phyloP scores from a whole-genome alignment of 768 basidiomycete species.

The Boletus vermiculosoides region DNA sequence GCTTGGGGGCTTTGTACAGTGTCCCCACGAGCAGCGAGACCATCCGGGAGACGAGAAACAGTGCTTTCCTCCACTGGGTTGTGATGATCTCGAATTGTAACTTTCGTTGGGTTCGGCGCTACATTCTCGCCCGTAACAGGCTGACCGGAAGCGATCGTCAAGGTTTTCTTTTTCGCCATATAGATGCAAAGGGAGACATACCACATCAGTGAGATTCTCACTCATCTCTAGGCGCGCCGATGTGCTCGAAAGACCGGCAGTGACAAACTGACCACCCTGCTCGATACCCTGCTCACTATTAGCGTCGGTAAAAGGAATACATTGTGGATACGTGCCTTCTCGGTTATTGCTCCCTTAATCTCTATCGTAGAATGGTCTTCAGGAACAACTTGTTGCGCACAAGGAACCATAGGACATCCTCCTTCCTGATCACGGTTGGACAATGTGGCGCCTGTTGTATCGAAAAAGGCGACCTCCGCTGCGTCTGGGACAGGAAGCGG shows the following conservation, averaged over 20 bases:
- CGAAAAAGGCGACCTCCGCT: conserved; percentile 20
- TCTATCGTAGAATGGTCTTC: not conserved
- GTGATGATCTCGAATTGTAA: not conserved
- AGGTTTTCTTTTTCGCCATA: not conserved
- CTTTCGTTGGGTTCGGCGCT: not conserved
- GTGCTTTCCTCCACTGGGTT: not conserved
- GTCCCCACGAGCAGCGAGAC: not conserved
- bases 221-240: not conserved
- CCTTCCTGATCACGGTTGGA: not conserved
- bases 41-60: not conserved
- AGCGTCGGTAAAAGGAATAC: not conserved
- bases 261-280: not conserved
- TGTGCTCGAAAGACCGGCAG: not conserved
- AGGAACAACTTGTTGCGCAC: not conserved
- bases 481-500: conserved; percentile 17
- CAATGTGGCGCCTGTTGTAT: not conserved
- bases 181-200: conserved; percentile 3
- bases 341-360: not conserved
- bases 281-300: not conserved
- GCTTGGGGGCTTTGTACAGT: not conserved
- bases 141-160: conserved; percentile 8
- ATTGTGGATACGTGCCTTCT: conserved; percentile 1
- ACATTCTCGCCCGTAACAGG: not conserved
- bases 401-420: not conserved
- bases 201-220: not conserved